Evolutionary conservation across 495 filamentous ascomycete species (phyloP).

Genomic region (Neurospora discreta): DNA sequence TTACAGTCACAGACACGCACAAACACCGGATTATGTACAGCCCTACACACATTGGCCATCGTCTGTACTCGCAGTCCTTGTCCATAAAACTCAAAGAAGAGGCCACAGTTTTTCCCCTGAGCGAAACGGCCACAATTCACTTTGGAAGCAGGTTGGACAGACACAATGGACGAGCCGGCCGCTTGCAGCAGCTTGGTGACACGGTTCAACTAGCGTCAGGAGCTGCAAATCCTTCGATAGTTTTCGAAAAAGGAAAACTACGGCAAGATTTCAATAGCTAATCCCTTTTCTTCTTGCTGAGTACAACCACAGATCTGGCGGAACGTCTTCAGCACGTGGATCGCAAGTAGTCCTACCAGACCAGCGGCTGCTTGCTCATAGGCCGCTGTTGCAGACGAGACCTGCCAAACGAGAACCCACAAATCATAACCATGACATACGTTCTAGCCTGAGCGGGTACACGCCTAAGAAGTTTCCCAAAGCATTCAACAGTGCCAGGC

Average conservation of each 20-base stretch:
- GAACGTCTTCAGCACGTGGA: slow-evolving; percentile 12
- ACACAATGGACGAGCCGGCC: not conserved
- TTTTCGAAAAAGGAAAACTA: not conserved
- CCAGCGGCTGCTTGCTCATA: slow-evolving; percentile 3
- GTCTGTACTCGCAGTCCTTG: not conserved
- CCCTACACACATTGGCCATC: not conserved
- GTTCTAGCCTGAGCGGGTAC: not conserved
- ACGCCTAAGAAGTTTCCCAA: not conserved
- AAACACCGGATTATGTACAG: not conserved
- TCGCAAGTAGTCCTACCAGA: slow-evolving; percentile 11
- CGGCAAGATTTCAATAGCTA: not conserved
- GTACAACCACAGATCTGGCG: slow-evolving; percentile 9
- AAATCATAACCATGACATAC: not conserved
- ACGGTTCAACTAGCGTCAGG: not conserved
- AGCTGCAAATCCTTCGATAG: not conserved
- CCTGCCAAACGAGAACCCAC: not conserved
- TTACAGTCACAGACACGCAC: not conserved
- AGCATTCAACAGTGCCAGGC: not conserved
- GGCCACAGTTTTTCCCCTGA: not conserved
- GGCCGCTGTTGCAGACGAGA: slow-evolving; percentile 8
- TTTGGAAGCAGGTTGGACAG: not conserved
- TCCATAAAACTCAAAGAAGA: not conserved
- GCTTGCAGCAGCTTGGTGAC: not conserved
- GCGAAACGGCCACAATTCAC: not conserved
- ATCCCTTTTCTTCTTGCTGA: not conserved